These are phyloP conservation scores for Amphichorda felina DNA, from an alignment of 2,329 filamentous ascomycete genomes.

Conservation along the genomic window DNA sequence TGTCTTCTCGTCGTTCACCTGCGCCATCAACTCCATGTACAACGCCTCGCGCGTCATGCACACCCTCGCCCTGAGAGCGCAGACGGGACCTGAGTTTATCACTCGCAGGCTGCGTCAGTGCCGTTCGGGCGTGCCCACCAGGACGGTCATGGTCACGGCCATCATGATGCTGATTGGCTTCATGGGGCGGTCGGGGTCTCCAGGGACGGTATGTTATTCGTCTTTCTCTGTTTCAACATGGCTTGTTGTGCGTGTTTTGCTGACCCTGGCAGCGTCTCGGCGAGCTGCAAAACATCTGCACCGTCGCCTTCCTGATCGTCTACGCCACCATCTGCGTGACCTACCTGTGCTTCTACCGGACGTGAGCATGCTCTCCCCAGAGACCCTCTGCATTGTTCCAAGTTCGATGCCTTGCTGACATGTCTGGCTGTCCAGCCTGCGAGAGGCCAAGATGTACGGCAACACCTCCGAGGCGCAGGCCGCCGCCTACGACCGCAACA, in stretches of 20 bases:
- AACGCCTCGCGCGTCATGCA: constrained; percentile 22
- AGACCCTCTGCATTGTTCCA: background rate
- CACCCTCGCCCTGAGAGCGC: constrained; percentile 22
- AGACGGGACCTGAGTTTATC: constrained; percentile 26
- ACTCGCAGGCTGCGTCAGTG: constrained; percentile 21
- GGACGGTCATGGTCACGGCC: constrained; percentile 25
- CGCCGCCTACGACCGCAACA: constrained; percentile 18
- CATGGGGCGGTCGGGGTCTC: constrained; percentile 23
- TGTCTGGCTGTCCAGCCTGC: too few species aligned
- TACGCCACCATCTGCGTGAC: constrained; percentile 26
- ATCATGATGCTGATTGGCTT: constrained; percentile 24
- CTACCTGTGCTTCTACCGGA: constrained; percentile 24
- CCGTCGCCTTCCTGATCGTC: constrained; percentile 25
- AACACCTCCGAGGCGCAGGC: constrained; percentile 23
- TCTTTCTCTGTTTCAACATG: background rate
- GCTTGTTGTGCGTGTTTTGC: too few species aligned
- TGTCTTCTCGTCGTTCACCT: constrained; percentile 22
- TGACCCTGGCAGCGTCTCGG: constrained; percentile 21
- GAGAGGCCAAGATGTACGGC: constrained; percentile 23
- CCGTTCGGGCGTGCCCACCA: constrained; percentile 22
- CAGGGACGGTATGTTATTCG: constrained; percentile 17
- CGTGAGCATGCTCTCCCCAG: too few species aligned
- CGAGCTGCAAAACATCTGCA: constrained; percentile 23
- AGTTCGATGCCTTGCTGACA: too few species aligned
- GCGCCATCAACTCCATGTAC: constrained; percentile 24